Evolutionary conservation across 805 yeast species (phyloP), one percentile per base, ranked within the genome.

Genomic region (Candida manassasensis): DNA sequence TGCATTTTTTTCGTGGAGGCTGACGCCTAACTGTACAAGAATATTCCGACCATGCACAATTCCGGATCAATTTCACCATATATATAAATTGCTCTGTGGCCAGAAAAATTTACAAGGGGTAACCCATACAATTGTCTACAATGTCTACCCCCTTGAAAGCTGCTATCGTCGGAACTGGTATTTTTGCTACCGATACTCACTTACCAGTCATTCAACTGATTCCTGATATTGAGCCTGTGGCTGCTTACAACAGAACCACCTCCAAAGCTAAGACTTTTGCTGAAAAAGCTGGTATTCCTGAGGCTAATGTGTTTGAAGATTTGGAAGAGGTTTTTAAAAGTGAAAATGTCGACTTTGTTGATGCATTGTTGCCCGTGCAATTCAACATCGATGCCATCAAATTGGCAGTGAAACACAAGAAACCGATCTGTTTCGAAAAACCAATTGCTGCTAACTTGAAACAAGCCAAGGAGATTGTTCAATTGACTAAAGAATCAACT

Each of bases 301-400:
- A 61, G 3, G 48, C 57, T 16, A 75, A 76, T 42, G 77, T 86
- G 10, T 79, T 71, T 53, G 79, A 77, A 36, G 52, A 69, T 15
- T 52, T 84, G 36, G 93, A 84, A 29, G 77, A 66, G n/a, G 72
- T 84, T 12, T 66, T 88, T 49, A 57, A 62, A 28, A 88, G 84
- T 53, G 67, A 77, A n/a, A 57, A 73, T 0, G 75, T 88, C 29
- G 93, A 84, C 41, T 73, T 81, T 19, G 72, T 90, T 19, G 97
- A 90, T 54, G 94, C 87, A 2, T 69, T 89, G 42, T 72, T 90
- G 35, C 97, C 97, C n/a, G 95, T 81, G 1, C 90, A 87, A 56
- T 73, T 61, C 66, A 90, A 87, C 57, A 64, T 78, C 30, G 77
- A 69, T 26, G 79, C 79, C 2, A 81, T 88, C 21, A 69, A 77